Evolutionary conservation across 805 yeast genomes (phyloP).

Genomic region (Myxozyma neotropica): DNA sequence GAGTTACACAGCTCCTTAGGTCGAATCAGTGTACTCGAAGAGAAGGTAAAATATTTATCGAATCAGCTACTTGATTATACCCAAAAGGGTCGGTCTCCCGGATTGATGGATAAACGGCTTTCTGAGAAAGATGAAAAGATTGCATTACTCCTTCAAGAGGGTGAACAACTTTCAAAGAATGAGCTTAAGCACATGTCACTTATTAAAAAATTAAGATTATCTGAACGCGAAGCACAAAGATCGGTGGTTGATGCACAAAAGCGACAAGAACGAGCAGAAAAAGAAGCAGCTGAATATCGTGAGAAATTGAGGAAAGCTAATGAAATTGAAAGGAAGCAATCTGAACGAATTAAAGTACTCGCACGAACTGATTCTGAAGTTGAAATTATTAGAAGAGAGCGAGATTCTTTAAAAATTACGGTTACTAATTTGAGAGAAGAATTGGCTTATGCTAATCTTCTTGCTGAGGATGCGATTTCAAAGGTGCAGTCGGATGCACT

Average conservation of each 20-base stretch:
- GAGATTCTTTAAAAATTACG: slow-evolving; percentile 27
- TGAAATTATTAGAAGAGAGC: slow-evolving; percentile 32
- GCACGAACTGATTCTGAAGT: slow-evolving; percentile 34
- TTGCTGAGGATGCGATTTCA: slow-evolving; percentile 38
- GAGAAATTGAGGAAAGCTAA: slow-evolving; percentile 30
- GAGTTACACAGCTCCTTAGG: slow-evolving; percentile 30
- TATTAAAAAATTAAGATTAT: slow-evolving; percentile 61
- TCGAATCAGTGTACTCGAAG: slow-evolving; percentile 37
- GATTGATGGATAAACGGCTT: slow-evolving; percentile 31
- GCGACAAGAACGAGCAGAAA: slow-evolving; percentile 40
- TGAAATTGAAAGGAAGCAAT: slow-evolving; percentile 35
- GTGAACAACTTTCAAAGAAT: slow-evolving; percentile 67
- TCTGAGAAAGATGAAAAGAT: slow-evolving; percentile 62
- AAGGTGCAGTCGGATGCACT: slow-evolving; percentile 40
- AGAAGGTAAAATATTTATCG: slow-evolving; percentile 41
- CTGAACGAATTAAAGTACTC: slow-evolving; percentile 36
- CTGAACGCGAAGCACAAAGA: slow-evolving; percentile 48
- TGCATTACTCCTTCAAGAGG: slow-evolving; percentile 70
- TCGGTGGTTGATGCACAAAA: slow-evolving; percentile 39
- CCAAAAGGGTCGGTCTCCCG: slow-evolving; percentile 22
- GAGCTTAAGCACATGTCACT: slow-evolving; percentile 70
- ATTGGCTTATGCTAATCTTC: slow-evolving; percentile 36
- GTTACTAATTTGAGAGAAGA: slow-evolving; percentile 37
- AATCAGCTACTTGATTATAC: slow-evolving; percentile 31
- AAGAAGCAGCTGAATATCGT: slow-evolving; percentile 49